Evolutionary conservation across 2,329 filamentous ascomycete species (phyloP), one percentile per base, ranked within the genome.

Genomic region (Epichloe sp.): DNA sequence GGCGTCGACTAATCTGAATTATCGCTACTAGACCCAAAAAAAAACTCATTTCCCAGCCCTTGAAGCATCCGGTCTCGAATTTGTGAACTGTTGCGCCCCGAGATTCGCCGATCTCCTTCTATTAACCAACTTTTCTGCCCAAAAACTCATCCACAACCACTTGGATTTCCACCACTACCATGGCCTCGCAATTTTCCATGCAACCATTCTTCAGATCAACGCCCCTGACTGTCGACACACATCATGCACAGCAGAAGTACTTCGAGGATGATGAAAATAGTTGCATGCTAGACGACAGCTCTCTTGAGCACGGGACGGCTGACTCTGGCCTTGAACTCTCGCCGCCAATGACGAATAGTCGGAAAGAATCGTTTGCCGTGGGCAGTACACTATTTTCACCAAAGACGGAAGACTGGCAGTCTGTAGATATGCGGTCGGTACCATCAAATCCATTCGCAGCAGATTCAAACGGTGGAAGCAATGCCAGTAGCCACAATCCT

Each of bases 291-390:
- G 79, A 83, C 69, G 79, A 82, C 52, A 72, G 69, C 65, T 75
- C 80, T 61, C 69, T 82, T 56, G 79, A 82, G 58, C 75, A 77
- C 63, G 76, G 68, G 64, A 72, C 70, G 48, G 64, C 82, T 57
- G 79, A 83, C 65, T 82, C 79, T 6, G 77, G 75, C 49, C 66
- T 83, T 51, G 79, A 82, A 58, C 75, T 83, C 68, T 83, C 80
- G 48, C 79, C 80, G 40, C 74, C 74, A 58, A 80, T 83, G 76
- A 71, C 71, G 57, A 75, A 74, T 61, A 82, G 78, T 71, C 73
- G 80, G 59, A 72, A 79, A 65, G 79, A 83, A 55, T 83, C 80
- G 1, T 82, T 83, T 62, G 77, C 74, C 55, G 72, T 80, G 47
- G 71, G 74, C 50, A 58, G 60, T 43, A 68, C 77, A 53, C 69